These are phyloP conservation scores for Emericellopsis cladophorae DNA, from an alignment of 2,329 filamentous ascomycete genomes.

Conservation along the genomic window DNA sequence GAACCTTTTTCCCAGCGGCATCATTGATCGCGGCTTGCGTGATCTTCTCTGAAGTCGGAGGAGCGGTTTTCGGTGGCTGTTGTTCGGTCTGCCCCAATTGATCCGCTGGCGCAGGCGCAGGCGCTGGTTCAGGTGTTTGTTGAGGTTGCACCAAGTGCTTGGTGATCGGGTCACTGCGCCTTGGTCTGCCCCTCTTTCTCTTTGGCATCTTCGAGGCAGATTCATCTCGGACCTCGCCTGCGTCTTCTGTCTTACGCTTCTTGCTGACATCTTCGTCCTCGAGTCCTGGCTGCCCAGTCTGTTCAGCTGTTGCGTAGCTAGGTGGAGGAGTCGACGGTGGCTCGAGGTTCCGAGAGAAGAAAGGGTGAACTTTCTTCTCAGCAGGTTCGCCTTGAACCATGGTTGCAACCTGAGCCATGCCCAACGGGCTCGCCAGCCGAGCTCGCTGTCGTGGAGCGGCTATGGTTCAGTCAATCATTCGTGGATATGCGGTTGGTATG, in stretches of 20 bases:
- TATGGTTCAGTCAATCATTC: too few species aligned
- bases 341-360: conserved; percentile 27
- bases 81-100: not conserved
- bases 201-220: conserved; percentile 10
- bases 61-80: not conserved
- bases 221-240: conserved; percentile 12
- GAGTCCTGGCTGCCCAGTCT: not conserved
- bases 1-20: conserved; percentile 31
- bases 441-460: too few species aligned
- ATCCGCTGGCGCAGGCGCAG: conserved; percentile 7
- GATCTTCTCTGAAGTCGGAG: not conserved
- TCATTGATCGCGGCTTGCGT: conserved; percentile 4
- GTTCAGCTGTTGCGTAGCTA: not conserved
- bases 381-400: conserved; percentile 23
- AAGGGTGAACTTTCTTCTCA: conserved; percentile 39
- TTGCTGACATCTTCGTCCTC: conserved; percentile 15
- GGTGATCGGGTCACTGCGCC: conserved; percentile 5
- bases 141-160: conserved; percentile 4
- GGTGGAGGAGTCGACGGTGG: not conserved
- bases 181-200: conserved; percentile 6
- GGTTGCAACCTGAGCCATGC: conserved; percentile 24
- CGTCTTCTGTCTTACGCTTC: conserved; percentile 28
- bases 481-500: too few species aligned
- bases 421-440: conserved; percentile 19
- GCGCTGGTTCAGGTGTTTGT: not conserved